Evolutionary conservation across 768 basidiomycete species (phyloP).

Genomic region (Phylloporus rhodoxanthus): DNA sequence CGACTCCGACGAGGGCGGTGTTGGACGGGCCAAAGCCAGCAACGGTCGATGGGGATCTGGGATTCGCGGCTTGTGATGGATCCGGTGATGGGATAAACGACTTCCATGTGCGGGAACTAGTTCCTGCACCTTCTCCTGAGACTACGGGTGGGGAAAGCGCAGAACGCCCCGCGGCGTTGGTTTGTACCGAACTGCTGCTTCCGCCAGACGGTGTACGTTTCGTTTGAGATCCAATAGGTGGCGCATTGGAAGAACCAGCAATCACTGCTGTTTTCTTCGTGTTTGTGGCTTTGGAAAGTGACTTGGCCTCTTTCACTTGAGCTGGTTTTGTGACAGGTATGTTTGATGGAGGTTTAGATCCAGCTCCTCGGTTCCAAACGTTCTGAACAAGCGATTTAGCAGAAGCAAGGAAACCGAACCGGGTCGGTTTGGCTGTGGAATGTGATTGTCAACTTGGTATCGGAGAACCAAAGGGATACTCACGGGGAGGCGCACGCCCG

Average conservation of each 20-base stretch:
- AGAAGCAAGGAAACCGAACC: constrained; percentile 64
- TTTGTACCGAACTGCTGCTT: constrained; percentile 5
- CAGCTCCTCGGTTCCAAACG: constrained; percentile 61
- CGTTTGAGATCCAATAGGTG: constrained; percentile 14
- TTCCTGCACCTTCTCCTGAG: constrained; percentile 3
- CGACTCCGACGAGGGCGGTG: constrained; percentile 22
- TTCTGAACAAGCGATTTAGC: constrained; percentile 68
- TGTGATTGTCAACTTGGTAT: constrained; percentile 7
- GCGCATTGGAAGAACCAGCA: constrained; percentile 21
- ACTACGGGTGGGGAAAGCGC: constrained; percentile 10
- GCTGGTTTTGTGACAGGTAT: constrained; percentile 27
- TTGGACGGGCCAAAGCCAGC: constrained; percentile 15
- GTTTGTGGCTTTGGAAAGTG: constrained; percentile 4
- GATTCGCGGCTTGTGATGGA: constrained; percentile 7
- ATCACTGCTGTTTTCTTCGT: constrained; percentile 19
- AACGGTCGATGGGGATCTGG: constrained; percentile 11
- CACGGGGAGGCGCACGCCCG: constrained; percentile 38
- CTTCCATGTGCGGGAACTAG: constrained; percentile 13
- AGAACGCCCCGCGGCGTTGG: constrained; percentile 7
- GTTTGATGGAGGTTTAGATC: constrained; percentile 24
- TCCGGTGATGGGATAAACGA: constrained; percentile 19
- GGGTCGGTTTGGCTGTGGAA: constrained; percentile 38
- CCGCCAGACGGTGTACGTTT: constrained; percentile 16
- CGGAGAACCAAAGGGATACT: constrained; percentile 16
- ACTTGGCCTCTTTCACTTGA: constrained; percentile 11